phyloP scores from a whole-genome alignment of 1,139 yeast species.

The Taphrina communis region DNA sequence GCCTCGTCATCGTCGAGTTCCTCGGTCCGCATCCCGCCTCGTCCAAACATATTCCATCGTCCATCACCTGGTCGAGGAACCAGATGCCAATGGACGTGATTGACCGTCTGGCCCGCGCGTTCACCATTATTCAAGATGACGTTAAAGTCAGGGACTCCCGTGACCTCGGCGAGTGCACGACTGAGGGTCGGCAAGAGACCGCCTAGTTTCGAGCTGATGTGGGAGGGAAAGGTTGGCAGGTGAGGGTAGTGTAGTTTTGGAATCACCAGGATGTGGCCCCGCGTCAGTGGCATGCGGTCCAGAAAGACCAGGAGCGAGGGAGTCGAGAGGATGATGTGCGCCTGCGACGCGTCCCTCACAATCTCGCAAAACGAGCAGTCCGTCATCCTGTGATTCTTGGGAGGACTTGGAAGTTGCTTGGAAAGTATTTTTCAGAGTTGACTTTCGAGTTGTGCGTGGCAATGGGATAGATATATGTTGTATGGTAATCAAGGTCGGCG shows the following conservation, averaged over 20 bases:
- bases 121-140: slow-evolving; percentile 84
- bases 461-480: neutral
- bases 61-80: slow-evolving; percentile 77
- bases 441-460: neutral
- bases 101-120: slow-evolving; percentile 88
- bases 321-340: slow-evolving; percentile 29
- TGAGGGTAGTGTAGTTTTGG: slow-evolving; percentile 80
- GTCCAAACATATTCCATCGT: slow-evolving; percentile 38
- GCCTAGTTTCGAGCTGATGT: slow-evolving; percentile 60
- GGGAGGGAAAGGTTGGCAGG: slow-evolving; percentile 90
- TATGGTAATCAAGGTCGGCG: too few relatives aligned
- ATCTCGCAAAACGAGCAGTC: slow-evolving; percentile 37
- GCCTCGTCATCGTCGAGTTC: slow-evolving; percentile 39
- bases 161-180: slow-evolving; percentile 69
- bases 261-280: slow-evolving; percentile 38
- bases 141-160: slow-evolving; percentile 80
- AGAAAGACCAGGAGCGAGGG: slow-evolving; percentile 31
- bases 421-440: too few relatives aligned
- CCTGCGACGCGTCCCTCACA: slow-evolving; percentile 8
- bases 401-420: neutral
- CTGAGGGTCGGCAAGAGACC: slow-evolving; percentile 87
- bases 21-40: slow-evolving; percentile 16
- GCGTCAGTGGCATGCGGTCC: slow-evolving; percentile 32
- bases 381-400: neutral
- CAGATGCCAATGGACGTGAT: slow-evolving; percentile 94